Conservation (phyloP, 2,329 filamentous ascomycete genomes). For the Penicillium expansum region DNA sequence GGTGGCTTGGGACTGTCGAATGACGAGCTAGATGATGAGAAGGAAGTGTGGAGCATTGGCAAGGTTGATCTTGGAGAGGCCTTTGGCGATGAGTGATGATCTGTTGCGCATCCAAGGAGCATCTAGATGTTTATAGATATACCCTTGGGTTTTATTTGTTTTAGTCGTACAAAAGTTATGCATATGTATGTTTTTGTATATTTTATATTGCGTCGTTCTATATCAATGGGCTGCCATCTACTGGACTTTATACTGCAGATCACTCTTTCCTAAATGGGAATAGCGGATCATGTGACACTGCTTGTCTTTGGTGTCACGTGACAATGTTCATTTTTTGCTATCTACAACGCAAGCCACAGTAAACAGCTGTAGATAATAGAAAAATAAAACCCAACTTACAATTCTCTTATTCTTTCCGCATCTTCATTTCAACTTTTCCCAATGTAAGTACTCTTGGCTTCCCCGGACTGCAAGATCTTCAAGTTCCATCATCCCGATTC, state of each 20-base stretch:
- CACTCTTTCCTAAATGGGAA: neutral
- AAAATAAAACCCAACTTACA: no score
- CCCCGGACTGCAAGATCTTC: slow-evolving; percentile 7
- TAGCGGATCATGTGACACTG: neutral
- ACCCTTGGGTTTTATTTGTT: slow-evolving; percentile 21
- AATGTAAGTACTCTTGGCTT: neutral
- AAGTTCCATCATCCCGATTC: slow-evolving; percentile 8
- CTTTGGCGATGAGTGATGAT: slow-evolving; percentile 22
- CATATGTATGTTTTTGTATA: slow-evolving; percentile 10
- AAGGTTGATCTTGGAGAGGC: slow-evolving; percentile 75
- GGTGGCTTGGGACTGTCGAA: slow-evolving; percentile 82
- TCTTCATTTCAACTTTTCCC: neutral
- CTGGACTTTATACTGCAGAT: slow-evolving; percentile 4
- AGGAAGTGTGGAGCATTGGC: slow-evolving; percentile 92
- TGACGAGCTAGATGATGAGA: slow-evolving; percentile 91
- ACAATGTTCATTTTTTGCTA: rapidly evolving
- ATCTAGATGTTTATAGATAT: slow-evolving; percentile 28
- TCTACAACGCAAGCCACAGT: neutral
- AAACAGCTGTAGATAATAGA: neutral
- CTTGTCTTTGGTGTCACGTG: neutral
- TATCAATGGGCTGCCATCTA: neutral
- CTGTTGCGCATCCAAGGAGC: slow-evolving; percentile 19
- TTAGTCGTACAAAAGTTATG: slow-evolving; percentile 23
- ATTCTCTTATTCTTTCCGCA: neutral
- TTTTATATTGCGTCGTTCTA: slow-evolving; percentile 2